Evolutionary conservation across 257 asterid genomes (phyloP).

Genomic region (Cruciata laevipes): DNA sequence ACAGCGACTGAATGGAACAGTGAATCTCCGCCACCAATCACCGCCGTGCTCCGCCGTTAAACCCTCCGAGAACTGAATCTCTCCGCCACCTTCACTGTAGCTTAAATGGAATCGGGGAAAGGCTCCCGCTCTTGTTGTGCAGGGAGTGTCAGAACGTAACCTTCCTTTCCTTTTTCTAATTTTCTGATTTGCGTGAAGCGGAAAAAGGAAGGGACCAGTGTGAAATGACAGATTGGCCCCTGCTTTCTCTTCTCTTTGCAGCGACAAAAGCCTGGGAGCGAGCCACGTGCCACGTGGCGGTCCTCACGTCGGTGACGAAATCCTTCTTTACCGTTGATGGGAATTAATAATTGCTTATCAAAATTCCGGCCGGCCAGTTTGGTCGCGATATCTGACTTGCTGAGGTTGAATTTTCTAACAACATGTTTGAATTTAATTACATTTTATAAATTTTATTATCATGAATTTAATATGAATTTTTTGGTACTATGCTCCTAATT

Average conservation of each 20-base stretch:
- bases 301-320: conserved; percentile 22
- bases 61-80: neutral
- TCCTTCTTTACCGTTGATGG: conserved; percentile 8
- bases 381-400: too few species aligned
- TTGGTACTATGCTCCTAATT: neutral
- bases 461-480: too few species aligned
- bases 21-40: conserved; percentile 12
- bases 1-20: conserved; percentile 14
- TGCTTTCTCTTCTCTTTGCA: neutral
- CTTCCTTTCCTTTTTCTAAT: neutral
- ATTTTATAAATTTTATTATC: too few species aligned
- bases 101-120: neutral
- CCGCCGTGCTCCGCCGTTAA: neutral
- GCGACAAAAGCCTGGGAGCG: conserved; percentile 24
- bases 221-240: conserved; percentile 13
- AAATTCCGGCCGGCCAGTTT: neutral
- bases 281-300: conserved; percentile 48
- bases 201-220: neutral
- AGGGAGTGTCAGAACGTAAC: neutral
- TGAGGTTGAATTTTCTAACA: neutral
- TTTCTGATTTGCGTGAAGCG: neutral
- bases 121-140: neutral
- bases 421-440: neutral
- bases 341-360: neutral
- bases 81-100: neutral